Base-by-base conservation (phyloP, 768 basidiomycete genomes). In the Tulasnella sp. region DNA sequence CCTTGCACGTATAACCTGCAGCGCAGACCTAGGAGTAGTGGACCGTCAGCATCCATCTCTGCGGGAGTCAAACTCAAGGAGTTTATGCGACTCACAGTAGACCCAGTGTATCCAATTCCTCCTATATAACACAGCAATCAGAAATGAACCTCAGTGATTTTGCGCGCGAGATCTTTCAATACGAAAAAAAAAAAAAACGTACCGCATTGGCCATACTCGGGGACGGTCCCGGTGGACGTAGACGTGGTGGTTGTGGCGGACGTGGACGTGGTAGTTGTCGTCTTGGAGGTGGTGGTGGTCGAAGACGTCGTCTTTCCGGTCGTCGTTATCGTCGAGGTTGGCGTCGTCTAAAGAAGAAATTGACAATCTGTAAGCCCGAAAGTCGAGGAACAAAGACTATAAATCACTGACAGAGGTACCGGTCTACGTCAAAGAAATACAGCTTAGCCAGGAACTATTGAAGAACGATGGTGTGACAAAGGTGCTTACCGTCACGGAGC, bases 181-280 rank as follows among this genome's bases (percentile, higher is more conserved):
- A 42, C n/a, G n/a, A n/a, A 12, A 10, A 42, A 38, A 4, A 25
- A 30, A 3, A 34, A 34, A 17, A 4, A 57, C 55, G 19, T 49
- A 38, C 60, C 60, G 56, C 60, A 61, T 31, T 61, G 60, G 21
- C 60, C 60, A 21, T 57, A 61, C 7, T 21, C 21, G n/a, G 53
- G 29, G 12, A 45, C 29, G n/a, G 60, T 10, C 17, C 60, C 60
- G 12, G 44, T 25, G 24, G 62, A 17, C 22, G 52, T 53, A 21
- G 41, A 42, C 17, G 46, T 45, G 38, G 48, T 43, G 15, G 63
- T 61, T 25, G 53, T 30, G 9, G 59, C 27, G 19, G 25, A 24
- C 27, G 34, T 38, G 34, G 54, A 27, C 30, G 60, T 46, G 42
- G 49, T 51, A 5, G 46, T 54, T 2, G 61, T 22, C 15, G 51